A percentile compares a stretch with the other conserved stretches of the same genome.
Conservation (phyloP, 306 rosid species). For the Pueraria montana region DNA sequence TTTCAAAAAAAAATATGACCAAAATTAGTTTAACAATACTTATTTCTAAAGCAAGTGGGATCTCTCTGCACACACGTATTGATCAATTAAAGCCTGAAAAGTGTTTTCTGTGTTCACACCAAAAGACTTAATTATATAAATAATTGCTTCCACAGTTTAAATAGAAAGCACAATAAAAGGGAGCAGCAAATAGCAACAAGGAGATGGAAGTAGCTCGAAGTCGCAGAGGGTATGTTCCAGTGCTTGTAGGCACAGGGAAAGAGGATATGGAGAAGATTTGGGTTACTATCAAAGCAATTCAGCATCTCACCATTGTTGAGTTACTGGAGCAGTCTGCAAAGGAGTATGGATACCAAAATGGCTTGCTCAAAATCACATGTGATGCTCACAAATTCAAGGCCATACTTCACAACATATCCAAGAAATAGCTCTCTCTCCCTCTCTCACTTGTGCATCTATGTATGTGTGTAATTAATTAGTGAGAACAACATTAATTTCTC, state of each 20-base stretch:
- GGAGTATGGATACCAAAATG: slow-evolving; percentile 52
- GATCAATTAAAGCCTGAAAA: not conserved
- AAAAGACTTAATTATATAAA: not conserved
- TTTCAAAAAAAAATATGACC: not conserved
- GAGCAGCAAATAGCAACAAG: not conserved
- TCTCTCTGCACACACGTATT: not conserved
- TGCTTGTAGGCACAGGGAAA: slow-evolving; percentile 51
- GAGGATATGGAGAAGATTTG: slow-evolving; percentile 49
- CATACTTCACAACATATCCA: slow-evolving; percentile 41
- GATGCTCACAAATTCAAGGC: slow-evolving; percentile 40
- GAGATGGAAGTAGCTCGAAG: not conserved
- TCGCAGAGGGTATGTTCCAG: slow-evolving; percentile 58
- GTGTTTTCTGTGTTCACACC: not conserved
- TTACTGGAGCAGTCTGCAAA: slow-evolving; percentile 45
- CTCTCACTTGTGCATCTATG: not conserved
- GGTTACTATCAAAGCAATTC: slow-evolving; percentile 52
- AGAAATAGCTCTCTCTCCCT: not conserved
- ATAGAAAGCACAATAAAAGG: not conserved
- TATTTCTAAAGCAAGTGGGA: not conserved
- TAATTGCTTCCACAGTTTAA: not conserved
- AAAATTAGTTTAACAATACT: not conserved
- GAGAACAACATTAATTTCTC: not conserved
- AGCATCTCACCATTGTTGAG: slow-evolving; percentile 53
- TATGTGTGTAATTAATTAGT: not conserved
- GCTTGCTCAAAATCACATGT: slow-evolving; percentile 49